Conservation (phyloP, 495 filamentous ascomycete species). For the Daldinia vernicosa region DNA sequence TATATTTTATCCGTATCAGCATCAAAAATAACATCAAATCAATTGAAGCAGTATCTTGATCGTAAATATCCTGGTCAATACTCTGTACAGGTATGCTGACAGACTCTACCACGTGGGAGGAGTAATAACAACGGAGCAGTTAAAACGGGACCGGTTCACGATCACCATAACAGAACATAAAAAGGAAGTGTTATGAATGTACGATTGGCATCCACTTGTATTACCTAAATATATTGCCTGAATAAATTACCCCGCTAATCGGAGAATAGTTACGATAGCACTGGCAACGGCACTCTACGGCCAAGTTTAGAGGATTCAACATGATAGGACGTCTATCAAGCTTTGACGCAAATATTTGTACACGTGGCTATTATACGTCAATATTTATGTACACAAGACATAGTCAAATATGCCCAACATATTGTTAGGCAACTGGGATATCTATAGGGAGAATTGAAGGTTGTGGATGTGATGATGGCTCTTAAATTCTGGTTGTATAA, state of each 20-base stretch:
- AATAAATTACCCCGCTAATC: background rate
- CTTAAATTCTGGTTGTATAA: no score
- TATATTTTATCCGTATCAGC: background rate
- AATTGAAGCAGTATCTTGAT: background rate
- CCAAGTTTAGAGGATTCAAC: no score
- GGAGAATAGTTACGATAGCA: background rate
- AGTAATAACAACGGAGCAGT: background rate
- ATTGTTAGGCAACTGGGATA: background rate
- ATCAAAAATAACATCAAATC: background rate
- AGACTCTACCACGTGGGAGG: background rate
- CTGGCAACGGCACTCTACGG: no score
- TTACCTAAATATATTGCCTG: background rate
- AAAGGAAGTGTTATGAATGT: background rate
- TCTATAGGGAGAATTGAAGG: background rate
- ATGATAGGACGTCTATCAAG: no score
- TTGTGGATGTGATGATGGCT: background rate
- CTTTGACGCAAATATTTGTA: no score
- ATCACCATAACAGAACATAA: background rate
- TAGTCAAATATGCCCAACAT: no score
- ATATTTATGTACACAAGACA: no score
- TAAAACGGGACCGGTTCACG: background rate
- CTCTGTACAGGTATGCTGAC: background rate
- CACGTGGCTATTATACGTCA: no score
- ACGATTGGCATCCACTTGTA: background rate
- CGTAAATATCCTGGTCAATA: background rate